phyloP scores from a whole-genome alignment of 139 green algal genomes.

The Chlorella sp. region DNA sequence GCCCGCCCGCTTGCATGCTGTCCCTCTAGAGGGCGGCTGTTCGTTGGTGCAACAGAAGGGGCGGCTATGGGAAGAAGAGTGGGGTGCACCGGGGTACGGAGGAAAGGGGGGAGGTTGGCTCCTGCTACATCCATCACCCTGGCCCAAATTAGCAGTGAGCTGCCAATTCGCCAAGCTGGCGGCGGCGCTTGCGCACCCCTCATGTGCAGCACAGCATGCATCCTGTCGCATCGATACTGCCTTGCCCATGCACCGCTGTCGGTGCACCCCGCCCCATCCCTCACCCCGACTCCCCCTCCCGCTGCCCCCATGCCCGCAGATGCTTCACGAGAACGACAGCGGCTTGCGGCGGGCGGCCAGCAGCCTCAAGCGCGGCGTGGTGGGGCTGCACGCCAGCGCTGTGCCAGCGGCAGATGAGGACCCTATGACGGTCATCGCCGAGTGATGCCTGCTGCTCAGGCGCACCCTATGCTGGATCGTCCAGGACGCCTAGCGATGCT shows the following conservation, averaged over 20 bases:
- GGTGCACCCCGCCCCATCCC: not conserved
- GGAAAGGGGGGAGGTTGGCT: no score
- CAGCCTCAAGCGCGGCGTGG: conserved; percentile 16
- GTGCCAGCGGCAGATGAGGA: not conserved
- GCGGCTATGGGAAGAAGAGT: not conserved
- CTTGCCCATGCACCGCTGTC: not conserved
- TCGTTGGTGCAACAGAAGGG: not conserved
- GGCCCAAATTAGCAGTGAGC: not conserved
- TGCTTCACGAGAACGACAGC: conserved; percentile 26
- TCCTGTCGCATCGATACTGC: not conserved
- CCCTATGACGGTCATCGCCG: not conserved
- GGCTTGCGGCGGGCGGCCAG: not conserved
- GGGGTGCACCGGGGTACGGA: no score
- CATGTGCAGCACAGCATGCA: no score
- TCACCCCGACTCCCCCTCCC: not conserved
- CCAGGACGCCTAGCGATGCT: not conserved
- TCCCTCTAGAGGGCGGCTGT: no score
- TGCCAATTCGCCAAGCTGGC: not conserved
- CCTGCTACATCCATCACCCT: no score
- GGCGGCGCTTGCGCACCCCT: no score
- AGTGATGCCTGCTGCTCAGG: not conserved
- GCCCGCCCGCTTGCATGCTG: not conserved
- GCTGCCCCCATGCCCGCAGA: not conserved
- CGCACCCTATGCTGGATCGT: not conserved
- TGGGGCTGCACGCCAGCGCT: not conserved